Conservation (phyloP, 2,329 filamentous ascomycete genomes). For the Colletotrichum sp. region DNA sequence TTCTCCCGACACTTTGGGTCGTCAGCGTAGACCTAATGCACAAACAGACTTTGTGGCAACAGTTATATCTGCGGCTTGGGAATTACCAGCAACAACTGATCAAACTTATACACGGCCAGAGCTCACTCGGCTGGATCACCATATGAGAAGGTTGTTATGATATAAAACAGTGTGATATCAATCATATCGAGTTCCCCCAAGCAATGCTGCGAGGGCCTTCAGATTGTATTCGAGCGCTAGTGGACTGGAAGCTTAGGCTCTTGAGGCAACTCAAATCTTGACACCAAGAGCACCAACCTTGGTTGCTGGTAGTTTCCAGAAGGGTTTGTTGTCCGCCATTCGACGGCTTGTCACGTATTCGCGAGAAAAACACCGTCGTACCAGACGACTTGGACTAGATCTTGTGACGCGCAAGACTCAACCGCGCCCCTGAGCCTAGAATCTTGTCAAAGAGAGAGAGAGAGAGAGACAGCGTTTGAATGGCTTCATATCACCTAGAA, state of each 20-base stretch:
- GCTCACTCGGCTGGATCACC: neutral
- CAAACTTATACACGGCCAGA: neutral
- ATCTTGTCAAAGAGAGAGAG: neutral
- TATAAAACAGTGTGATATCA: neutral
- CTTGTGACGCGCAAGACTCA: too few relatives aligned
- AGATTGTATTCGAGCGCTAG: too few relatives aligned
- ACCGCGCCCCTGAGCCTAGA: too few relatives aligned
- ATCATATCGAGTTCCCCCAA: too few relatives aligned
- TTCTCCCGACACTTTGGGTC: accelerated
- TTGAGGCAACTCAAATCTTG: too few relatives aligned
- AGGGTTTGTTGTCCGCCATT: neutral
- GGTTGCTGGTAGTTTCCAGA: too few relatives aligned
- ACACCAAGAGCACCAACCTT: too few relatives aligned
- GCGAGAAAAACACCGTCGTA: neutral
- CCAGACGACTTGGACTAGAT: accelerated
- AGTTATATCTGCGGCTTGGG: accelerated
- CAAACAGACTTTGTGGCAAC: accelerated
- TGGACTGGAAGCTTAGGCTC: too few relatives aligned
- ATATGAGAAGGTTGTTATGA: accelerated
- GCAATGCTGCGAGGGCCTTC: too few relatives aligned
- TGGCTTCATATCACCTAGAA: neutral
- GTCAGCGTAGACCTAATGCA: neutral
- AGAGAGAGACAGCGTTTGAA: neutral
- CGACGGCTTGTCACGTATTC: neutral
- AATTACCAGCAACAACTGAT: neutral